These are phyloP conservation scores for Krasilnikovozyma curviuscula DNA, from an alignment of 768 basidiomycete species.

Conservation along the genomic window DNA sequence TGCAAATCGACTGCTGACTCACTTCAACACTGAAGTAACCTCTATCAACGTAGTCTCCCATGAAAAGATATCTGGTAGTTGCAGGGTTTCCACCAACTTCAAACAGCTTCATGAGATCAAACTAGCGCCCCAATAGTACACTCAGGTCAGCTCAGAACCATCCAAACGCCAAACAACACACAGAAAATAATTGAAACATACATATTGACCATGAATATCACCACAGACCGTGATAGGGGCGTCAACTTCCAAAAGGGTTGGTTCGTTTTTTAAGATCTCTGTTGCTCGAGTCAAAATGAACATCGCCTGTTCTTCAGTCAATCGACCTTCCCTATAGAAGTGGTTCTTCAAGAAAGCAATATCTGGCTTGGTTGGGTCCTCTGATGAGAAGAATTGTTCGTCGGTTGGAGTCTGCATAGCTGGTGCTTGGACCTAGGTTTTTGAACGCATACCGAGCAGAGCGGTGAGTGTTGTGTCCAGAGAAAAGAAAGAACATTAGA, in stretches of 20 bases:
- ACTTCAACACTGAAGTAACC: conserved; percentile 12
- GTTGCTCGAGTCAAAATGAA: conserved; percentile 51
- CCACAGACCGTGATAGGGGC: conserved; percentile 63
- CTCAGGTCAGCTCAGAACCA: background rate
- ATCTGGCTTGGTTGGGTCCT: conserved; percentile 78
- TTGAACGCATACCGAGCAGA: too few species aligned
- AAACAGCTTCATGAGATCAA: conserved; percentile 85
- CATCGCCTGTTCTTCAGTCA: conserved; percentile 86
- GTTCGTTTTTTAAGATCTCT: conserved; percentile 60
- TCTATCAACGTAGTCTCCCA: conserved; percentile 11
- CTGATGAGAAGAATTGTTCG: conserved; percentile 74
- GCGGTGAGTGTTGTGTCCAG: too few species aligned
- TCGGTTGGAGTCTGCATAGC: conserved; percentile 81
- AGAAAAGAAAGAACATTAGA: conserved; percentile 4
- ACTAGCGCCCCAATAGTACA: conserved; percentile 31
- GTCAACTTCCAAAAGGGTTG: conserved; percentile 82
- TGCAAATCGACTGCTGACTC: background rate
- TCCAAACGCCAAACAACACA: background rate
- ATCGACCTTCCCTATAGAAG: conserved; percentile 85
- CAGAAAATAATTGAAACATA: conserved; percentile 22
- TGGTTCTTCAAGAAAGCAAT: conserved; percentile 96
- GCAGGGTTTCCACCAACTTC: conserved; percentile 90
- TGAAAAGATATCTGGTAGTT: conserved; percentile 52
- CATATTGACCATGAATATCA: conserved; percentile 98
- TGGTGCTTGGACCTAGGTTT: conserved; percentile 99